A percentile compares a stretch with the other conserved stretches of the same genome.
These are phyloP conservation scores for barley (Hordeum vulgare) DNA, from an alignment of 176 grass and related monocot species.

Conservation along the genomic window MorexV3_pseudomolecules_assembly NC_058522.1:65341257-65341756, in stretches of 20 bases:
- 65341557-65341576: neutral
- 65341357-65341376: neutral
- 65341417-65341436: neutral
- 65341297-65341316: neutral
- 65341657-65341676: constrained; percentile 24
- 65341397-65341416: constrained; percentile 18
- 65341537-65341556: constrained; percentile 9
- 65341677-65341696: constrained; percentile 25
- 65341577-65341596: neutral
- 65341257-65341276: constrained; percentile 34
- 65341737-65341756: neutral
- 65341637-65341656: constrained; percentile 30
- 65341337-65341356: no score
- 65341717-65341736: neutral
- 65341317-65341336: neutral
- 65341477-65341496: neutral
- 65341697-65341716: neutral
- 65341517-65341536: neutral
- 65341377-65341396: neutral
- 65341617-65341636: constrained; percentile 28
- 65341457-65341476: neutral
- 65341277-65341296: neutral
- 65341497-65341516: neutral
- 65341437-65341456: neutral
- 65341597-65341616: neutral